Evolutionary conservation across 371 early-diverging fungal species (phyloP).

Genomic region (Zopfochytrium polystomum): DNA sequence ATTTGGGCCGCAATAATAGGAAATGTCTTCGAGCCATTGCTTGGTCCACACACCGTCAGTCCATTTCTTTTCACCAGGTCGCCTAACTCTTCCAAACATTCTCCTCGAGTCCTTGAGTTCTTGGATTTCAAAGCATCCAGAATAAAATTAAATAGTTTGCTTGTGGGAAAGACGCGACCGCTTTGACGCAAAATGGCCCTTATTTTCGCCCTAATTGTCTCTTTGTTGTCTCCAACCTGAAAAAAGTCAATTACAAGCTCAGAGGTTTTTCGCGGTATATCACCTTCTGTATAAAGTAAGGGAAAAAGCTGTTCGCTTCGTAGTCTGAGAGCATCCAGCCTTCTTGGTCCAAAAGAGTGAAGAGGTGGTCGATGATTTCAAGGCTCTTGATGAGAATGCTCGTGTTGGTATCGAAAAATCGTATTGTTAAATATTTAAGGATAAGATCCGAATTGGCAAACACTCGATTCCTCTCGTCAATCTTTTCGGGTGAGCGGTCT

Average conservation of each 20-base stretch:
- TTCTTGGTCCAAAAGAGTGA: conserved; percentile 59
- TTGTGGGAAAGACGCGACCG: conserved; percentile 72
- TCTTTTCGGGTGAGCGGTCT: too few relatives aligned
- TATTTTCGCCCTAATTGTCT: conserved; percentile 67
- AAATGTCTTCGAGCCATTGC: conserved; percentile 61
- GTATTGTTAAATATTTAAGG: conserved; percentile 78
- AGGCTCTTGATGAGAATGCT: conserved; percentile 75
- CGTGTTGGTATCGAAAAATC: conserved; percentile 87
- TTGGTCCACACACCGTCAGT: conserved; percentile 64
- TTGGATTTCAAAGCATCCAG: conserved; percentile 72
- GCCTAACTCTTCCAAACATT: conserved; percentile 79
- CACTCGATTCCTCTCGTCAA: conserved; percentile 54
- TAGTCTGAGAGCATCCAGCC: conserved; percentile 68
- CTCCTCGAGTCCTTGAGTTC: conserved; percentile 77
- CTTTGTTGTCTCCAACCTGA: conserved; percentile 77
- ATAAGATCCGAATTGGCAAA: conserved; percentile 71
- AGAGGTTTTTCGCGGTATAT: background rate
- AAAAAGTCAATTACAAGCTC: background rate
- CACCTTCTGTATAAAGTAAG: conserved; percentile 70
- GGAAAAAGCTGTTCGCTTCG: conserved; percentile 75
- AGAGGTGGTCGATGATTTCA: conserved; percentile 71
- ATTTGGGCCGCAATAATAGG: conserved; percentile 73
- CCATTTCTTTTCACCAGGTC: conserved; percentile 73
- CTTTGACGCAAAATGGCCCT: conserved; percentile 63
- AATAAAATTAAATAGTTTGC: conserved; percentile 67